Percentiles rank a stretch among this genome's conserved stretches.
These are phyloP conservation scores for Pseudocercospora fijiensis DNA, from an alignment of 2,329 filamentous ascomycete species.

Conservation along the genomic window DNA sequence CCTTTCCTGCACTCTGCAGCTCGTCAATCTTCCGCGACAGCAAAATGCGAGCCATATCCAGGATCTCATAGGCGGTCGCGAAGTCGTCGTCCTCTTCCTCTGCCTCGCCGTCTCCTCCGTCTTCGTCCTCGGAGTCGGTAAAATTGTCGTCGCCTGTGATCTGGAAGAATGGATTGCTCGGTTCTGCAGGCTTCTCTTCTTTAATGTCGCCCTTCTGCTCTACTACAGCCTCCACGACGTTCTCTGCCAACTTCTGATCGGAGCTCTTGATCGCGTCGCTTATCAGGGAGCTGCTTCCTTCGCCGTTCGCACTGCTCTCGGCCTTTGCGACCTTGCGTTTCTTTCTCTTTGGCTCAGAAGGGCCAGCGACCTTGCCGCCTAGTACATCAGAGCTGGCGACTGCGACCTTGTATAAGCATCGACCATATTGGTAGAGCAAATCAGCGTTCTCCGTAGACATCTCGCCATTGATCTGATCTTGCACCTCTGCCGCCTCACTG, in stretches of 20 bases:
- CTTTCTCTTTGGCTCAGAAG: conserved; percentile 56
- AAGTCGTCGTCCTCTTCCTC: conserved; percentile 62
- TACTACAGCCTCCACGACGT: conserved; percentile 42
- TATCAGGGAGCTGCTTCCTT: conserved; percentile 33
- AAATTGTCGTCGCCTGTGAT: conserved; percentile 95
- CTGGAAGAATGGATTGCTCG: conserved; percentile 79
- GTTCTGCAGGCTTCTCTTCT: conserved; percentile 42
- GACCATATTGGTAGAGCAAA: conserved; percentile 89
- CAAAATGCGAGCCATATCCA: conserved; percentile 62
- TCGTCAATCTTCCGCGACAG: conserved; percentile 57
- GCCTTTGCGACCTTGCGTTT: conserved; percentile 38
- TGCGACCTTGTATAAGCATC: conserved; percentile 89
- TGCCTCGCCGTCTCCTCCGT: conserved; percentile 41
- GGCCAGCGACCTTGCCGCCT: conserved; percentile 70
- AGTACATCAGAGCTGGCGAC: conserved; percentile 93
- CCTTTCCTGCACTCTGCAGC: conserved; percentile 50
- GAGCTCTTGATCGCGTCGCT: conserved; percentile 36
- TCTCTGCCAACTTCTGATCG: conserved; percentile 45
- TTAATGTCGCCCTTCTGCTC: conserved; percentile 48
- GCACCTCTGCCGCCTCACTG: conserved; percentile 82
- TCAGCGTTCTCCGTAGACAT: conserved; percentile 88
- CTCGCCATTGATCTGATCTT: conserved; percentile 89
- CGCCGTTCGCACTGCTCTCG: conserved; percentile 26
- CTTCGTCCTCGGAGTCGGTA: conserved; percentile 68
- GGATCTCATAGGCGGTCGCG: conserved; percentile 62